These are phyloP conservation scores for Diutina mesorugosa DNA, from an alignment of 1,139 yeast genomes.

Conservation along the genomic window DNA sequence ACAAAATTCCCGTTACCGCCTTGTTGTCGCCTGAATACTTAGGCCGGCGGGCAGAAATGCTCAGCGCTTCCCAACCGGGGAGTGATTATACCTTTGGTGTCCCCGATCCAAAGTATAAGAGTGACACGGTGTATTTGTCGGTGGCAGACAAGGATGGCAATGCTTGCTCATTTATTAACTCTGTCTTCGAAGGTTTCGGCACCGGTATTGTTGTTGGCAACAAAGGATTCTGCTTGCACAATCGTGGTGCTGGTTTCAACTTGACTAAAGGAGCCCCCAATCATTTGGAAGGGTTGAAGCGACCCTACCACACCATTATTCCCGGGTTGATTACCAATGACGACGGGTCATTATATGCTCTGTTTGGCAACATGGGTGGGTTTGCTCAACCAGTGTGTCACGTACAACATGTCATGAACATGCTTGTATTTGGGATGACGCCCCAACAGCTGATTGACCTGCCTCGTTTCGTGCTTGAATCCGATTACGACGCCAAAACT, in stretches of 20 bases:
- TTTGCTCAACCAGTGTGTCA: constrained; percentile 85
- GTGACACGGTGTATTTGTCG: constrained; percentile 70
- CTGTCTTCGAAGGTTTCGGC: constrained; percentile 63
- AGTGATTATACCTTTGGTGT: constrained; percentile 12
- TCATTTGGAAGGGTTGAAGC: constrained; percentile 52
- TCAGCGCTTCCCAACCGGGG: constrained; percentile 24
- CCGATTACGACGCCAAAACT: constrained; percentile 12
- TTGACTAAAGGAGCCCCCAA: constrained; percentile 46
- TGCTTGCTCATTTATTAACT: constrained; percentile 73
- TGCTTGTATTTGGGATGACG: constrained; percentile 47
- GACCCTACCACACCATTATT: constrained; percentile 77
- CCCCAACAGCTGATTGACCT: constrained; percentile 72
- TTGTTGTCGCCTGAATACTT: constrained; percentile 34
- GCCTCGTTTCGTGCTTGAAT: constrained; percentile 52
- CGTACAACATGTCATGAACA: constrained; percentile 61
- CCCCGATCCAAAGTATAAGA: constrained; percentile 50
- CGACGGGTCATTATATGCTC: constrained; percentile 38
- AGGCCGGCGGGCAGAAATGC: constrained; percentile 33
- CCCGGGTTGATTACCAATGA: constrained; percentile 60
- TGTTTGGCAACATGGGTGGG: constrained; percentile 83
- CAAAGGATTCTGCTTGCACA: constrained; percentile 62
- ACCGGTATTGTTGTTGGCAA: constrained; percentile 57
- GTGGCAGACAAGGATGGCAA: constrained; percentile 63
- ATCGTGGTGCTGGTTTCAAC: constrained; percentile 68
- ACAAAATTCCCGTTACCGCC: constrained; percentile 19